Conservation (phyloP, 805 yeast genomes). For the Ogataea nakhonphanomensis region DNA sequence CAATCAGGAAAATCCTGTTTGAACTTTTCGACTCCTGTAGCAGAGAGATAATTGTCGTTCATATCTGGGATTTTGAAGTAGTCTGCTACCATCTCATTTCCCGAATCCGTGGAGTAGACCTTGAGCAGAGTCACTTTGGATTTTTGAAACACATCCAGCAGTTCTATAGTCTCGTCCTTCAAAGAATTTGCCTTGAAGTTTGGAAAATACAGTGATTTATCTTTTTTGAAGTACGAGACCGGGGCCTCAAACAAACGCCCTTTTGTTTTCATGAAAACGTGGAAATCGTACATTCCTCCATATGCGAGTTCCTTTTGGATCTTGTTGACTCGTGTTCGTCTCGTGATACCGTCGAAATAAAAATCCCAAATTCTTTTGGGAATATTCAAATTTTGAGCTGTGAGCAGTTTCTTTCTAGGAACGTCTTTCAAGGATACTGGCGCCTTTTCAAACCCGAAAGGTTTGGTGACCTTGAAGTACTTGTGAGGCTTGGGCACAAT, state of each 20-base stretch:
- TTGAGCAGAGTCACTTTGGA: constrained; percentile 60
- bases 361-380: constrained; percentile 33
- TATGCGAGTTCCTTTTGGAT: constrained; percentile 62
- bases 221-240: constrained; percentile 67
- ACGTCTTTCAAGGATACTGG: constrained; percentile 25
- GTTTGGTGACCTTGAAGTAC: constrained; percentile 31
- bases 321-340: constrained; percentile 31
- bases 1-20: constrained; percentile 43
- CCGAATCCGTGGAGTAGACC: constrained; percentile 64
- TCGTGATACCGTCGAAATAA: constrained; percentile 36
- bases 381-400: constrained; percentile 28
- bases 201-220: constrained; percentile 78
- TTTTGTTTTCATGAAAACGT: constrained; percentile 62
- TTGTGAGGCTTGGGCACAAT: constrained; percentile 34
- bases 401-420: constrained; percentile 22
- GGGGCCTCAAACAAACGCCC: constrained; percentile 89
- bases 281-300: constrained; percentile 65
- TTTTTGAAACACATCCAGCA: constrained; percentile 41
- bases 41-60: constrained; percentile 38
- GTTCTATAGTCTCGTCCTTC: constrained; percentile 30
- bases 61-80: constrained; percentile 50
- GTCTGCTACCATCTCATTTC: constrained; percentile 60
- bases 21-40: constrained; percentile 41
- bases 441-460: constrained; percentile 30
- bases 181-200: constrained; percentile 62